Evolutionary conservation across 129 eudicot genomes (phyloP).

Genomic region (Flaveria linearis): DNA sequence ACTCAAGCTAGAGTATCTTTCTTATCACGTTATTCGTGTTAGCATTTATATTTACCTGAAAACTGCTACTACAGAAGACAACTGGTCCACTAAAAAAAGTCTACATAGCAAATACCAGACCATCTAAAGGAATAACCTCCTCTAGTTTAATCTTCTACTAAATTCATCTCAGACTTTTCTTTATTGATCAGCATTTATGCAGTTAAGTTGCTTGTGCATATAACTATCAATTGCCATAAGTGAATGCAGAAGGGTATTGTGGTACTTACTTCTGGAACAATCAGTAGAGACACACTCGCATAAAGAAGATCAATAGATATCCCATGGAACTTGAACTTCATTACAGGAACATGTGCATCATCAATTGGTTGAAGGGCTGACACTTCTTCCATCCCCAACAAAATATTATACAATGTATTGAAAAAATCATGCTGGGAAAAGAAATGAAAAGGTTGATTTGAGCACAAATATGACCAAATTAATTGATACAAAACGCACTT

Average conservation of each 20-base stretch:
- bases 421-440: constrained; percentile 42
- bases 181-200: constrained; percentile 7
- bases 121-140: constrained; percentile 5
- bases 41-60: neutral
- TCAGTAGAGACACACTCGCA: constrained; percentile 41
- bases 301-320: constrained; percentile 50
- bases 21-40: neutral
- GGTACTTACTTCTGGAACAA: constrained; percentile 45
- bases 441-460: constrained; percentile 11
- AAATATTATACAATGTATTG: constrained; percentile 29
- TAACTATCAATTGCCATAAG: neutral
- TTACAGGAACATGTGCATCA: constrained; percentile 48
- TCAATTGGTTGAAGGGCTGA: constrained; percentile 42
- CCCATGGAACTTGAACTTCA: constrained; percentile 47
- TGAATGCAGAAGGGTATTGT: constrained; percentile 19
- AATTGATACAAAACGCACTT: neutral
- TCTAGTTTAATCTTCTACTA: constrained; percentile 3
- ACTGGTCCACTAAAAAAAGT: neutral
- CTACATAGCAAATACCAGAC: neutral
- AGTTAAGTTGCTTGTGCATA: constrained; percentile 7
- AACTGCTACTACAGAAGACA: neutral
- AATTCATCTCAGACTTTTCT: neutral
- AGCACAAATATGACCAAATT: constrained; percentile 4
- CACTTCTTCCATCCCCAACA: constrained; percentile 46
- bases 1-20: neutral